Conservation (phyloP, 805 yeast genomes). For the Metschnikowia arizonensis region DNA sequence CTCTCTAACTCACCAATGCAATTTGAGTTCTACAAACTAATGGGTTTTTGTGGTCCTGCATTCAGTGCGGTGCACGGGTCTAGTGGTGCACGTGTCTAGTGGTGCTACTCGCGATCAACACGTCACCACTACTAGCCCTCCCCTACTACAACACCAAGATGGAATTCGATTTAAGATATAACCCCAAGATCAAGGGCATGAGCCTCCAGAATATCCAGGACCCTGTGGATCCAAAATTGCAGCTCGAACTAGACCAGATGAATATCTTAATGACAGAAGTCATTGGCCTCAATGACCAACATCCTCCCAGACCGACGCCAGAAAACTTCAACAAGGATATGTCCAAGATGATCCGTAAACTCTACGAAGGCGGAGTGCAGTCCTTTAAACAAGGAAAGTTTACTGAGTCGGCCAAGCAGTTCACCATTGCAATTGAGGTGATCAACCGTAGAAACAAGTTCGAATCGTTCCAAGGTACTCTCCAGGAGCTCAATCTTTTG, state of each 20-base stretch:
- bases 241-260: conserved; percentile 42
- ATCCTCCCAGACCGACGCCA: conserved; percentile 53
- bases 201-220: conserved; percentile 8
- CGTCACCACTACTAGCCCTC: not conserved
- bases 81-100: too few relatives aligned
- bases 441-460: conserved; percentile 64
- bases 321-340: conserved; percentile 53
- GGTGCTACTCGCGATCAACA: too few relatives aligned
- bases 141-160: conserved; percentile 3
- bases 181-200: conserved; percentile 19
- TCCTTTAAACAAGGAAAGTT: conserved; percentile 53
- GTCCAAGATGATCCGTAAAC: conserved; percentile 56
- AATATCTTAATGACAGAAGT: conserved; percentile 37
- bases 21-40: too few relatives aligned
- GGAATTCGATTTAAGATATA: conserved; percentile 19
- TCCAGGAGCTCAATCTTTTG: conserved; percentile 64
- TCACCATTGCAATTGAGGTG: conserved; percentile 63
- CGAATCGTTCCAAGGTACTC: conserved; percentile 67
- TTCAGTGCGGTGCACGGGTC: too few relatives aligned
- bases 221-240: conserved; percentile 25
- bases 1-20: too few relatives aligned
- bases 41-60: too few relatives aligned
- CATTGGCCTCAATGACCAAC: conserved; percentile 40
- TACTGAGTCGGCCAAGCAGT: conserved; percentile 59
- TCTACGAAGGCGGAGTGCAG: conserved; percentile 60